A percentile compares a stretch with the other conserved stretches of the same genome.
Evolutionary conservation across 1,284 basidiomycete species (phyloP).

Genomic region (Pyrrhoderma lamaoense): DNA sequence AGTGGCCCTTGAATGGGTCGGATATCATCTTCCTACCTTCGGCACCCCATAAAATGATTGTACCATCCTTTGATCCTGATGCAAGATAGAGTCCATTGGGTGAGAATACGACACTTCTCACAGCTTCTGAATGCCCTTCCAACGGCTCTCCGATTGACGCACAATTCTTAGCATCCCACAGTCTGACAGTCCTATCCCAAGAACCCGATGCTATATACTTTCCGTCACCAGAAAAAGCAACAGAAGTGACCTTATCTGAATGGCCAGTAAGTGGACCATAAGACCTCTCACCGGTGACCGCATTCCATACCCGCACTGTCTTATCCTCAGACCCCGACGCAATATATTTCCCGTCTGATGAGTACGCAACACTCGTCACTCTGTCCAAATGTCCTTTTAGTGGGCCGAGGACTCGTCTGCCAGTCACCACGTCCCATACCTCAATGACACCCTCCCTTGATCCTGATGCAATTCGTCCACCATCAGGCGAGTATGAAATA

Average conservation of each 20-base stretch:
- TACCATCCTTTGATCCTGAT: background rate
- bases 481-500: background rate
- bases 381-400: no score
- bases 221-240: no score
- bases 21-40: background rate
- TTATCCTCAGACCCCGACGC: no score
- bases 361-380: background rate
- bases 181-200: no score
- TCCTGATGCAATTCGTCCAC: background rate
- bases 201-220: no score
- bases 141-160: background rate
- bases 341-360: conserved; percentile 1
- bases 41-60: background rate
- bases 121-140: background rate
- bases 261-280: no score
- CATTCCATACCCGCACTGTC: no score
- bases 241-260: no score
- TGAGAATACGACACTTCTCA: background rate
- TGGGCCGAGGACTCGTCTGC: background rate
- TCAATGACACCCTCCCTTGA: background rate
- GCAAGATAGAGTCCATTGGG: conserved; percentile 1
- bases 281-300: no score
- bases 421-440: background rate
- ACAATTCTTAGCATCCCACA: conserved; percentile 9
- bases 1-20: background rate